A percentile compares a stretch with the other conserved stretches of the same genome.
phyloP scores from a whole-genome alignment of 805 yeast species.

The Brettanomyces naardenensis region DNA sequence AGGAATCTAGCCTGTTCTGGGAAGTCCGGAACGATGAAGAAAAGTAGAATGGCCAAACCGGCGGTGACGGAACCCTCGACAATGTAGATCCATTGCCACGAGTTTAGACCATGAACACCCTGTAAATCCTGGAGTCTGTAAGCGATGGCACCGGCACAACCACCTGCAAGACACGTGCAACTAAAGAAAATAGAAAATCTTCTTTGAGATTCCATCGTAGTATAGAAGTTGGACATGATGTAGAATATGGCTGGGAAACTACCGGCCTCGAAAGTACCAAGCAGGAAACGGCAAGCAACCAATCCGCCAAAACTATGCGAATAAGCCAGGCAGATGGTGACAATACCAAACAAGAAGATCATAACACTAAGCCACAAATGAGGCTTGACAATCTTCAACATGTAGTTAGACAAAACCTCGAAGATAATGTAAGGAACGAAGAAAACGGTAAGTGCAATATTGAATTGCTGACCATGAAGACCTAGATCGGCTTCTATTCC shows the following conservation, averaged over 20 bases:
- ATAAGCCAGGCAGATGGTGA: conserved; percentile 61
- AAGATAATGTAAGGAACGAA: conserved; percentile 63
- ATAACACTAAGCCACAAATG: conserved; percentile 55
- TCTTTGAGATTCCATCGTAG: conserved; percentile 57
- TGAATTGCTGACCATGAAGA: conserved; percentile 51
- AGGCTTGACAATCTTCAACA: conserved; percentile 52
- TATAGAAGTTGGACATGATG: conserved; percentile 57
- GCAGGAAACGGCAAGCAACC: conserved; percentile 52
- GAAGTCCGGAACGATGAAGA: conserved; percentile 56
- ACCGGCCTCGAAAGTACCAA: conserved; percentile 65
- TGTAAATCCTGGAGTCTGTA: conserved; percentile 52
- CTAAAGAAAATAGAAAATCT: conserved; percentile 64
- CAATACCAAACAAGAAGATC: conserved; percentile 55
- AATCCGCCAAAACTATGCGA: conserved; percentile 51
- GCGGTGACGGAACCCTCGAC: conserved; percentile 30
- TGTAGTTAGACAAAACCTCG: conserved; percentile 58
- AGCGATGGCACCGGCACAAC: conserved; percentile 70
- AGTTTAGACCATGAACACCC: conserved; percentile 32
- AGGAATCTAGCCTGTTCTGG: conserved; percentile 60
- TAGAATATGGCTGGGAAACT: conserved; percentile 73
- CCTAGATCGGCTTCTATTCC: conserved; percentile 52
- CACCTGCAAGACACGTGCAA: conserved; percentile 70
- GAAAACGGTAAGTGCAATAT: conserved; percentile 58
- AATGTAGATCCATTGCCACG: conserved; percentile 41
- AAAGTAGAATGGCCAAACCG: conserved; percentile 25